phyloP scores from a whole-genome alignment of 1,284 basidiomycete species.

The Fomitopsis schrenkii region DNA sequence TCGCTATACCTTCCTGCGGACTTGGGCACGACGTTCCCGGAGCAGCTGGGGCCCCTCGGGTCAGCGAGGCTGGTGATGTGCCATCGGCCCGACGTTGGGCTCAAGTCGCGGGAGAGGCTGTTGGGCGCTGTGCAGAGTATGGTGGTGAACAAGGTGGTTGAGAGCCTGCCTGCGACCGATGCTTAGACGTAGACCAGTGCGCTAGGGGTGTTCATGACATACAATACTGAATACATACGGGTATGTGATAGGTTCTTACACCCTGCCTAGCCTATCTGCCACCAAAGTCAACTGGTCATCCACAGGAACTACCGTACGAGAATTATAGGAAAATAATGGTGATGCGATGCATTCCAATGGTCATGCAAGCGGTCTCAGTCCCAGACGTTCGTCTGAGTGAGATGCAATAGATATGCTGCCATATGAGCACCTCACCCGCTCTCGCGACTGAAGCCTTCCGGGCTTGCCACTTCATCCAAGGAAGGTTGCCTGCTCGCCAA shows the following conservation, averaged over 20 bases:
- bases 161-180: not conserved
- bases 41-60: slow-evolving; percentile 33
- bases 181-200: not conserved
- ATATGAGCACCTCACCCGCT: too few species aligned
- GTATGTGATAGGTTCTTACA: not conserved
- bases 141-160: slow-evolving; percentile 4
- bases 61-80: slow-evolving; percentile 40
- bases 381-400: too few species aligned
- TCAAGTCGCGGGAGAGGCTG: slow-evolving; percentile 21
- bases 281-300: not conserved
- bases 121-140: slow-evolving; percentile 19
- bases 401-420: too few species aligned
- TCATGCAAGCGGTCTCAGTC: too few species aligned
- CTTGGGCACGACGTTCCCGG: slow-evolving; percentile 11
- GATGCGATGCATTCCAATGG: too few species aligned
- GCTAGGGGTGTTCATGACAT: not conserved
- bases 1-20: slow-evolving; percentile 33
- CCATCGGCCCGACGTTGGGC: slow-evolving; percentile 37
- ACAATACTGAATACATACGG: slow-evolving; percentile 10
- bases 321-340: not conserved
- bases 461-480: too few species aligned
- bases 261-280: not conserved
- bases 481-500: too few species aligned
- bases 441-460: too few species aligned
- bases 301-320: not conserved